Base-by-base conservation (phyloP, 1,284 basidiomycete genomes). In the Peniophora sp. region DNA sequence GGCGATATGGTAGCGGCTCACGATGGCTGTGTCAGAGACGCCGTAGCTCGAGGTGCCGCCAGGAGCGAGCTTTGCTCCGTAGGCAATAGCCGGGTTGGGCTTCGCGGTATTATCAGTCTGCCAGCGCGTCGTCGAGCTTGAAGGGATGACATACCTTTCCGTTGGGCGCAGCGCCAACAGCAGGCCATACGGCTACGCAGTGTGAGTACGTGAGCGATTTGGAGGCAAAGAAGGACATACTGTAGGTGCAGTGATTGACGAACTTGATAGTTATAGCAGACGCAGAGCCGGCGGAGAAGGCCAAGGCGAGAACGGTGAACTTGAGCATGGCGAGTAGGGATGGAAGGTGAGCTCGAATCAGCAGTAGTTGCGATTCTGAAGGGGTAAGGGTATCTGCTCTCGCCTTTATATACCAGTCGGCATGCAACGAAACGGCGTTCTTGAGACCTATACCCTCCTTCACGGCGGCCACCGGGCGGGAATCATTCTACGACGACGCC, bases 111-210 rank as follows among this genome's bases (percentile, higher is more conserved):
- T n/a, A n/a, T n/a, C n/a, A n/a, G n/a, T n/a, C n/a, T n/a, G n/a
- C n/a, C n/a, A 12, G 27, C 27, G 27, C 27, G 27, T 32, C 27
- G 12, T 12, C 27, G 6, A 6, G 12, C 12, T 6, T 32, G 12
- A 32, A 32, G 27, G 27, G 12, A 32, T 5, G 12, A 32, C 27
- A 32, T 32, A 32, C 27, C 12, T n/a, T 27, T 24, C 55, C 57
- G 23, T 48, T 52, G 18, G 56, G 54, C 17, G 57, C 57, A 27
- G 47, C 49, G 22, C 54, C 57, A 27, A 57, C 43, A 20, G 56
- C 56, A 10, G 56, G 52, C 56, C 56, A 57, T 15, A 57, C 54
- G 42, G 54, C 55, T 56, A 32, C 15, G 18, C 5, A 8, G 37
- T n/a, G 37, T 41, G 8, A 17, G 15, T 41, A 20, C n/a, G n/a